phyloP scores from a whole-genome alignment of 148 eudicot species.

The Diospyros lotus region DNA sequence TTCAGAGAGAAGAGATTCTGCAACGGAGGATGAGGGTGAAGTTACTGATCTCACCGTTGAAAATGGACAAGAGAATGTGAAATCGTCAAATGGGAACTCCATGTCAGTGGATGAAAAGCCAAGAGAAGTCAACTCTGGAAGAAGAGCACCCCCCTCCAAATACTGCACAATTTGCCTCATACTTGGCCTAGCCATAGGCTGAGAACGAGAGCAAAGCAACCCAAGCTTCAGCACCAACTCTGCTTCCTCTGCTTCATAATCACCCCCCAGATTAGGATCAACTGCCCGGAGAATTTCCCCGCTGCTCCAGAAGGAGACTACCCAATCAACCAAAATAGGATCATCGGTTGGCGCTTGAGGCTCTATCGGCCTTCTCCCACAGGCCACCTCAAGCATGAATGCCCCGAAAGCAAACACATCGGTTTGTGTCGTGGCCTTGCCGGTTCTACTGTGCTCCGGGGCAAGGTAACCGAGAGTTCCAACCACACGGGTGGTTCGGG shows the following conservation, averaged over 20 bases:
- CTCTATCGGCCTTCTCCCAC: slow-evolving; percentile 46
- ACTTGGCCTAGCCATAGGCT: slow-evolving; percentile 27
- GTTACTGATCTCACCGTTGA: background rate
- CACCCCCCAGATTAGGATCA: slow-evolving; percentile 30
- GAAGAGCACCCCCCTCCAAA: slow-evolving; percentile 12
- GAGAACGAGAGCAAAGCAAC: slow-evolving; percentile 29
- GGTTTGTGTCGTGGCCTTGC: slow-evolving; percentile 44
- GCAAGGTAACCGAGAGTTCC: slow-evolving; percentile 64
- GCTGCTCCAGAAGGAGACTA: slow-evolving; percentile 16
- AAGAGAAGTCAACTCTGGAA: background rate
- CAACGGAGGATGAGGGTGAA: background rate
- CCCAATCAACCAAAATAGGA: slow-evolving; percentile 33
- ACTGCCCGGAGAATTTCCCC: slow-evolving; percentile 21
- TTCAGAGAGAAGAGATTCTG: slow-evolving; percentile 2
- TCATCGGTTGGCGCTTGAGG: slow-evolving; percentile 24
- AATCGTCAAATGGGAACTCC: background rate
- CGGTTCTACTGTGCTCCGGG: slow-evolving; percentile 43
- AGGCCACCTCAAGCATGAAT: slow-evolving; percentile 38
- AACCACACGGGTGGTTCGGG: slow-evolving; percentile 44
- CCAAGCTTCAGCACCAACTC: slow-evolving; percentile 39
- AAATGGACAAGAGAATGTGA: background rate
- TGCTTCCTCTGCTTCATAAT: slow-evolving; percentile 22
- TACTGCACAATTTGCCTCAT: slow-evolving; percentile 35
- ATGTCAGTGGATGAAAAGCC: background rate
- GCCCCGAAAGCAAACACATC: slow-evolving; percentile 53